Conservation (phyloP, 2,329 filamentous ascomycete species). For the Phyllosticta paracitricarpa region DNA sequence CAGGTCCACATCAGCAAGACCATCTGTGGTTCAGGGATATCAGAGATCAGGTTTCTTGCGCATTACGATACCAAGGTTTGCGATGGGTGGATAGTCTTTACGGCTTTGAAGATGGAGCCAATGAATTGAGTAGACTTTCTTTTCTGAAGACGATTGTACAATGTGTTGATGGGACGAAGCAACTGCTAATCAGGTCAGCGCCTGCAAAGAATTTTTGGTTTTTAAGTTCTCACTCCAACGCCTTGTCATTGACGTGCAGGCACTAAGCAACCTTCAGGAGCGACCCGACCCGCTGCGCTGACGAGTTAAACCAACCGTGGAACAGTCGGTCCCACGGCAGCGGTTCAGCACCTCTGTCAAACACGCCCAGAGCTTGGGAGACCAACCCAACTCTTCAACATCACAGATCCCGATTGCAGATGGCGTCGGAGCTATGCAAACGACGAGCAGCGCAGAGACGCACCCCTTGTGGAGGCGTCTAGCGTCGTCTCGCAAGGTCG, state of each 20-base stretch:
- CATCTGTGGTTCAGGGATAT: neutral
- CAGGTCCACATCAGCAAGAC: neutral
- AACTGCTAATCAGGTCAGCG: too few species aligned
- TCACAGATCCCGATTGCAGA: neutral
- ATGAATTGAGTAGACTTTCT: too few species aligned
- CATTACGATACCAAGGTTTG: neutral
- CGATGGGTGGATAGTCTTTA: too few species aligned
- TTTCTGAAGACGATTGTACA: too few species aligned
- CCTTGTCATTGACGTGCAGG: too few species aligned
- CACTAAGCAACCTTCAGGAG: neutral
- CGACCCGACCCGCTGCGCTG: neutral
- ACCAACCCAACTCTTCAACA: neutral
- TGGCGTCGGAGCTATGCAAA: neutral
- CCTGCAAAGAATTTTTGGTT: too few species aligned
- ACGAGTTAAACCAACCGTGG: neutral
- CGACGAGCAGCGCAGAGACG: neutral
- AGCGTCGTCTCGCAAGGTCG: neutral
- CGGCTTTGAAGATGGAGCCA: too few species aligned
- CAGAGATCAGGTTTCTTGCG: neutral
- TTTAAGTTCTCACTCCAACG: too few species aligned
- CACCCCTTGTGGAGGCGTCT: neutral
- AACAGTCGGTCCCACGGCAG: neutral
- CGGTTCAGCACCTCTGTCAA: neutral
- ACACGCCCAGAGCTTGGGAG: neutral
- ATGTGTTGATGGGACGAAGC: too few species aligned